A percentile compares a stretch with the other conserved stretches of the same genome.
Evolutionary conservation across 176 grass and related monocot genomes (phyloP).

Genomic region (Oryza meridionalis): DNA sequence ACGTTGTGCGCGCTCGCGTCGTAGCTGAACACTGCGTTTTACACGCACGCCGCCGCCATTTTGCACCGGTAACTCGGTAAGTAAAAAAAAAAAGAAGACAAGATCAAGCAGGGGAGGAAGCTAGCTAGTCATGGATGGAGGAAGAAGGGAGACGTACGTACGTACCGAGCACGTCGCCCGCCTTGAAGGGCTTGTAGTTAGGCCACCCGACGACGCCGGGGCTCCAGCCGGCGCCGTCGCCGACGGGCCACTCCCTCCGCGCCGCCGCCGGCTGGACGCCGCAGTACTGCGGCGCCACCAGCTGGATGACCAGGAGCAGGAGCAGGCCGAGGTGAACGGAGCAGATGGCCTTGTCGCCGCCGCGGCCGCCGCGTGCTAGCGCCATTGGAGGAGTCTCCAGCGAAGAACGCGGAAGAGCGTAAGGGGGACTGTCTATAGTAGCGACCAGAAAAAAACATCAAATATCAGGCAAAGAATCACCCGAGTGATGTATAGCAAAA

Average conservation of each 20-base stretch:
- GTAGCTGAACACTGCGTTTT: slow-evolving; percentile 53
- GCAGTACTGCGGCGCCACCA: not conserved
- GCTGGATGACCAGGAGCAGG: not conserved
- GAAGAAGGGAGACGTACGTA: no score
- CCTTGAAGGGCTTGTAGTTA: slow-evolving; percentile 32
- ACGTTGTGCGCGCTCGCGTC: slow-evolving; percentile 43
- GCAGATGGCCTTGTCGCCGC: not conserved
- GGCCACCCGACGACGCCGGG: not conserved
- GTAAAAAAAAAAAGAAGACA: no score
- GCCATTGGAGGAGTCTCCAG: not conserved
- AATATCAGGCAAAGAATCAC: no score
- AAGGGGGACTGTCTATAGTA: no score
- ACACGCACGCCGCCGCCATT: not conserved
- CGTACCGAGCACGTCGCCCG: slow-evolving; percentile 31
- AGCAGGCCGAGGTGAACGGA: not conserved
- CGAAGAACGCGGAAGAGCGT: no score
- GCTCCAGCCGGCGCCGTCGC: slow-evolving; percentile 16
- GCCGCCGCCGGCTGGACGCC: slow-evolving; percentile 20
- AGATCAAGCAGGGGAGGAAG: not conserved
- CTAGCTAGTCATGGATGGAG: no score
- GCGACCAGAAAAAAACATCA: no score
- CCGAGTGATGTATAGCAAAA: no score
- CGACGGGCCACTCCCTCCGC: slow-evolving; percentile 16
- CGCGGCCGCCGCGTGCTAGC: not conserved
- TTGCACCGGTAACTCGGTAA: no score